Conservation (phyloP, 495 filamentous ascomycete species). For the Podospora anserina region DNA sequence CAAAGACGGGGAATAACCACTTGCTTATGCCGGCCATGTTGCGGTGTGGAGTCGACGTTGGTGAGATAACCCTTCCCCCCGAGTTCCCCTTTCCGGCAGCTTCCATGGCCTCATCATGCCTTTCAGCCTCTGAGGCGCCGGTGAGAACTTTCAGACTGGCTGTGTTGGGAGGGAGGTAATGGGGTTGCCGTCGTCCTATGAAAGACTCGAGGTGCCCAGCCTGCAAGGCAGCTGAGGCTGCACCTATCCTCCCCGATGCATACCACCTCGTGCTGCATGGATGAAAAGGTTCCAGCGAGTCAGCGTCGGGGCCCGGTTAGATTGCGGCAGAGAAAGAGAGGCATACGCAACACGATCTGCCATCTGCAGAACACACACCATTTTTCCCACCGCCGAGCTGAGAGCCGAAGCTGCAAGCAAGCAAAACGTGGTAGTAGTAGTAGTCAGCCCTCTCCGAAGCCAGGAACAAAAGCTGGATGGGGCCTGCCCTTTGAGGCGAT, state of each 20-base stretch:
- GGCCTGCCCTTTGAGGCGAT: background rate
- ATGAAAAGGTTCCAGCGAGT: background rate
- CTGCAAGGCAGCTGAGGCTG: constrained; percentile 1
- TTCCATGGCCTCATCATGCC: background rate
- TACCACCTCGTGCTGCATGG: constrained; percentile 5
- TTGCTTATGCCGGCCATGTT: background rate
- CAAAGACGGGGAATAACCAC: background rate
- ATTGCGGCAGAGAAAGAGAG: background rate
- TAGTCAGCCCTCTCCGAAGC: constrained; percentile 1
- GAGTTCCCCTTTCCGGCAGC: background rate
- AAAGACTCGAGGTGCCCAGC: background rate
- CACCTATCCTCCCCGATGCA: background rate
- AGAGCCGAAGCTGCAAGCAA: background rate
- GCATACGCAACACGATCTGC: background rate
- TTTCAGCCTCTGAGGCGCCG: background rate
- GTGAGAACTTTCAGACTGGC: no score
- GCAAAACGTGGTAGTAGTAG: background rate
- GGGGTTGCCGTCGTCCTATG: background rate
- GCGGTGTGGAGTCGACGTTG: background rate
- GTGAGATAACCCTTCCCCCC: background rate
- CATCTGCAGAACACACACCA: background rate
- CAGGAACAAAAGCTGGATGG: constrained; percentile 5
- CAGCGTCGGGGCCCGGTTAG: constrained; percentile 1
- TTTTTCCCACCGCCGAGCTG: background rate
- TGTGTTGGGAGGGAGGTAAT: background rate